These are phyloP conservation scores for Lactarius akahatsu DNA, from an alignment of 768 basidiomycete genomes.

Conservation along the genomic window DNA sequence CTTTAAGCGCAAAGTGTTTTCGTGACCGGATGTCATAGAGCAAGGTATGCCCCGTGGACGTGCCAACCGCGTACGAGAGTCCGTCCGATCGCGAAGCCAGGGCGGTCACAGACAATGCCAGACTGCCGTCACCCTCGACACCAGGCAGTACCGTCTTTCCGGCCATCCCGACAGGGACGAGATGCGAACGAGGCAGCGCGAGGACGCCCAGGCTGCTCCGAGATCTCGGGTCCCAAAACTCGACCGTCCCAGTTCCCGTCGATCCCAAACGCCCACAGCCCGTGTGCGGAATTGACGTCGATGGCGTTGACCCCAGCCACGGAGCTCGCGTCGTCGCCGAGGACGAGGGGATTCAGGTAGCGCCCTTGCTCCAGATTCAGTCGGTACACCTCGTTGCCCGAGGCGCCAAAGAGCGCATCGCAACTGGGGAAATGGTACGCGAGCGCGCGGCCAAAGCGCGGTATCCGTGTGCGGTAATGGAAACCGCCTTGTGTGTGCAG, in stretches of 20 bases:
- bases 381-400: slow-evolving; percentile 86
- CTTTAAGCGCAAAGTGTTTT: slow-evolving; percentile 82
- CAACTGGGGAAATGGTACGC: slow-evolving; percentile 95
- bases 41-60: slow-evolving; percentile 90
- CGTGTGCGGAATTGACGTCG: slow-evolving; percentile 92
- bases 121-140: slow-evolving; percentile 36
- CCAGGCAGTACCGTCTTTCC: slow-evolving; percentile 39
- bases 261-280: slow-evolving; percentile 83
- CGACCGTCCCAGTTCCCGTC: slow-evolving; percentile 85
- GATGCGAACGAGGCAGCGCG: slow-evolving; percentile 52
- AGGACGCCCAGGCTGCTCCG: slow-evolving; percentile 71
- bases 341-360: slow-evolving; percentile 77
- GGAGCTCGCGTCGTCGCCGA: slow-evolving; percentile 51
- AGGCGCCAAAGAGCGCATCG: slow-evolving; percentile 81
- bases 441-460: slow-evolving; percentile 87
- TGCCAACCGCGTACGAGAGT: slow-evolving; percentile 90
- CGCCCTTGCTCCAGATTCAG: slow-evolving; percentile 95
- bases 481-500: slow-evolving; percentile 93
- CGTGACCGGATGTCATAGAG: slow-evolving; percentile 91
- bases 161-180: slow-evolving; percentile 44
- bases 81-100: slow-evolving; percentile 86
- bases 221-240: slow-evolving; percentile 96
- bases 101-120: slow-evolving; percentile 69
- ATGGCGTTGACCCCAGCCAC: slow-evolving; percentile 86
- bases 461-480: slow-evolving; percentile 92